Conservation (phyloP, 352 stramenopile species). For the Phytophthora boehmeriae region DNA sequence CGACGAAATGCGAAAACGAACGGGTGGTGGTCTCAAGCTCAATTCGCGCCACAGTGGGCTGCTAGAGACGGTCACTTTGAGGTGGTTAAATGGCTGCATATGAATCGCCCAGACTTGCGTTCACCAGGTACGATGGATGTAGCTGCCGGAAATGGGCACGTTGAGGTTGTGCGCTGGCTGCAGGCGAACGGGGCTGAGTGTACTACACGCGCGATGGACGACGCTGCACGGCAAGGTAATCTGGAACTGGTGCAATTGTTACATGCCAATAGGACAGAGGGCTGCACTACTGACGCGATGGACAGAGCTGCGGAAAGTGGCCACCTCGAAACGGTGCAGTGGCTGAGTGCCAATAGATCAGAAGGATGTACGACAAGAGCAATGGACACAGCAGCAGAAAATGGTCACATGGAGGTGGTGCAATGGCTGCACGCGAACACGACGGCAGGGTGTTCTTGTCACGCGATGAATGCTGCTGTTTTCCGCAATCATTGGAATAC, state of each 20-base stretch:
- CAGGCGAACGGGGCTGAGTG: background rate
- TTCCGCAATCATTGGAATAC: background rate
- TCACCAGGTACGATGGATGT: conserved; percentile 4
- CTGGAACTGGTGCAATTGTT: conserved; percentile 13
- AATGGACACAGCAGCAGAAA: background rate
- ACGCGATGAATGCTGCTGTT: background rate
- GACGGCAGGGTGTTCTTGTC: background rate
- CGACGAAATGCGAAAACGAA: background rate
- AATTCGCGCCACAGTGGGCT: background rate
- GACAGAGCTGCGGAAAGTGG: conserved; percentile 9
- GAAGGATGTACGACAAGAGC: background rate
- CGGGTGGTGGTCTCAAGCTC: background rate
- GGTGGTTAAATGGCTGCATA: background rate
- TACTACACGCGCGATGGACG: conserved; percentile 3
- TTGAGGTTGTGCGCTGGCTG: conserved; percentile 17
- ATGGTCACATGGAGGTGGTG: conserved; percentile 8
- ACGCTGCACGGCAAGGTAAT: conserved; percentile 12
- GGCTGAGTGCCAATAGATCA: background rate
- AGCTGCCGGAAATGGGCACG: conserved; percentile 7
- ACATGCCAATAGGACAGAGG: background rate
- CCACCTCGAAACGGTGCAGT: background rate
- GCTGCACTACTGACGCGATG: background rate
- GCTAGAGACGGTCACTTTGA: background rate
- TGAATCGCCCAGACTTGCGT: background rate
- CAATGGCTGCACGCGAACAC: conserved; percentile 9